These are phyloP conservation scores for Gnomoniopsis smithogilvyi DNA, from an alignment of 2,329 filamentous ascomycete genomes.

Conservation along the genomic window DNA sequence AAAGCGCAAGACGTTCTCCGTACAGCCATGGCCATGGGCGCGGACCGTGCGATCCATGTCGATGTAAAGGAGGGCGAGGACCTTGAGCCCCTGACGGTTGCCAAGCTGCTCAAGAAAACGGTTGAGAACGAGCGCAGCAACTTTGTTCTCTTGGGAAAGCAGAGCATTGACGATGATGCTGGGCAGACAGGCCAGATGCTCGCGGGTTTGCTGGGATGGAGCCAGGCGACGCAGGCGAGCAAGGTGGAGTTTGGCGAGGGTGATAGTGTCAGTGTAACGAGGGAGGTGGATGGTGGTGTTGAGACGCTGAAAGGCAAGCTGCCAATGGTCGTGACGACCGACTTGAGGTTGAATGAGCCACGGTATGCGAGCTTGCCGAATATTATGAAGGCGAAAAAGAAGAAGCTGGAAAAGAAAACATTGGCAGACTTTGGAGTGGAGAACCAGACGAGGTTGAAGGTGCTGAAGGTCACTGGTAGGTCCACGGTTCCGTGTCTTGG, in stretches of 20 bases:
- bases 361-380: slow-evolving; percentile 94
- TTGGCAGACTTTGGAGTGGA: slow-evolving; percentile 79
- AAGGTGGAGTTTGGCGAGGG: slow-evolving; percentile 73
- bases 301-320: slow-evolving; percentile 85
- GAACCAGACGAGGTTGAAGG: slow-evolving; percentile 74
- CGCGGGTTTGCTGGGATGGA: slow-evolving; percentile 85
- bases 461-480: slow-evolving; percentile 80
- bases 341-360: slow-evolving; percentile 91
- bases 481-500: slow-evolving; percentile 22
- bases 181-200: slow-evolving; percentile 98
- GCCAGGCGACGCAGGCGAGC: slow-evolving; percentile 90
- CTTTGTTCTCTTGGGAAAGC: slow-evolving; percentile 91
- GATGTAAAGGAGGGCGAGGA: slow-evolving; percentile 73
- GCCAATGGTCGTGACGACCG: slow-evolving; percentile 92
- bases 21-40: slow-evolving; percentile 98
- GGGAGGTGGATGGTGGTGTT: slow-evolving; percentile 92
- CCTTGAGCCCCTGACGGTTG: slow-evolving; percentile 85
- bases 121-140: slow-evolving; percentile 85
- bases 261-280: slow-evolving; percentile 71
- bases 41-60: slow-evolving; percentile 86
- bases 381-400: slow-evolving; percentile 99
- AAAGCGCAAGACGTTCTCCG: slow-evolving; percentile 88
- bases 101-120: slow-evolving; percentile 79
- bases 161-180: slow-evolving; percentile 96
- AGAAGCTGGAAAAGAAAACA: slow-evolving; percentile 91